Evolutionary conservation across 441 rosid species (phyloP), one percentile per base, ranked within the genome.

Genomic region (Syzygium malaccense): DNA sequence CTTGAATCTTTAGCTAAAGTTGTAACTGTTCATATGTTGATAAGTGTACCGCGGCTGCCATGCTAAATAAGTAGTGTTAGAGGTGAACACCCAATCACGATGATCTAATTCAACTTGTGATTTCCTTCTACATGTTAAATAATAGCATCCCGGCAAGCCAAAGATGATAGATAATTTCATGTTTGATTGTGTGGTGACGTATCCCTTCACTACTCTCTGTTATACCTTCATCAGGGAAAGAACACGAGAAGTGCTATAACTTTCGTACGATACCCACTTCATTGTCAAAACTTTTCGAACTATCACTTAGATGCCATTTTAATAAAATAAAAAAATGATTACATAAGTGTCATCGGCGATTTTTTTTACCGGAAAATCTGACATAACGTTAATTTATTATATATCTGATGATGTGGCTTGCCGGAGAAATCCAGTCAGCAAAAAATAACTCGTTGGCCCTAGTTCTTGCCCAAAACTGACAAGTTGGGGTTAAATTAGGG

Each of bases 211-310:
- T 9, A 13, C n/a, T 57, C n/a, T 13, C 11, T 57, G 14, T 57
- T 57, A 57, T 57, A 57, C 2, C 62, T 57, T 57, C 9, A 57
- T 57, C 23, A n/a, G 13, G 14, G 0, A 57, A 57, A 57, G 0
- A 26, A 25, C 14, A 57, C 11, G 25, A 57, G 6, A 57, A 0
- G 0, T 57, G n/a, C 62, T 0, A 57, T 25, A 25, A 57, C 0
- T 57, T 57, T 57, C 25, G 0, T 57, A 25, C 25, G n/a, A 25
- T 2, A 57, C 0, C 0, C 14, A 9, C 14, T 57, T 57, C n/a
- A 25, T 57, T 25, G 14, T 25, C 62, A 57, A 57, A 57, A 57
- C n/a, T 57, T 25, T 0, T 57, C 10, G 14, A 57, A 8, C 1
- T 4, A 57, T 4, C 62, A 25, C 28, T 57, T 57, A 28, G 25